phyloP scores from a whole-genome alignment of 2,329 filamentous ascomycete genomes.

The Purpureocillium lavendulum region DNA sequence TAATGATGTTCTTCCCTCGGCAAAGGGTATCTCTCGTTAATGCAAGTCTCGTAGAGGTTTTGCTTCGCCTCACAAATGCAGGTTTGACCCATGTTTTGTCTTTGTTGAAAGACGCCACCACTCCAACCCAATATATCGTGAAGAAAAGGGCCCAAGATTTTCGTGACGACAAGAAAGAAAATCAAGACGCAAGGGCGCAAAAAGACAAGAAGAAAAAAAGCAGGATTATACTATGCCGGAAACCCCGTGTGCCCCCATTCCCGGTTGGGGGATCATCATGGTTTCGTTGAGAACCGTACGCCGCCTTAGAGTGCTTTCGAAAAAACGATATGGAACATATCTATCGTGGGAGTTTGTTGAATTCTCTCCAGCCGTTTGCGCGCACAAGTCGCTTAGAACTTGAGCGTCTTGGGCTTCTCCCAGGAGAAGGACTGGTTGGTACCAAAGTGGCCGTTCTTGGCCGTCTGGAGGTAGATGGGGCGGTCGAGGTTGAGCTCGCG shows the following conservation, averaged over 20 bases:
- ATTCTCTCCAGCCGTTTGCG: slow-evolving; percentile 21
- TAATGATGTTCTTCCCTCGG: slow-evolving; percentile 18
- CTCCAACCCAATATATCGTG: slow-evolving; percentile 23
- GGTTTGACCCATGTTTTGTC: slow-evolving; percentile 24
- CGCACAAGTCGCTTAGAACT: slow-evolving; percentile 57
- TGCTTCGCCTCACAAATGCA: slow-evolving; percentile 29
- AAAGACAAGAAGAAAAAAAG: slow-evolving; percentile 6
- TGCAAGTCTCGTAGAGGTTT: slow-evolving; percentile 25
- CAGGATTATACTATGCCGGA: slow-evolving; percentile 18
- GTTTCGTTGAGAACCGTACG: slow-evolving; percentile 41
- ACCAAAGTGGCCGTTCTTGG: slow-evolving; percentile 98
- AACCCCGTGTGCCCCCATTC: slow-evolving; percentile 24
- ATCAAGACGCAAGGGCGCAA: slow-evolving; percentile 12
- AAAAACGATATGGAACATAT: slow-evolving; percentile 30
- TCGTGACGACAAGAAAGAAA: slow-evolving; percentile 10
- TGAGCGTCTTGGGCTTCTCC: slow-evolving; percentile 96
- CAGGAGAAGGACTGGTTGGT: slow-evolving; percentile 96
- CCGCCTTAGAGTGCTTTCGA: slow-evolving; percentile 23
- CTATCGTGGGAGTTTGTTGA: slow-evolving; percentile 30
- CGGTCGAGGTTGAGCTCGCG: slow-evolving; percentile 90
- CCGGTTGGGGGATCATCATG: slow-evolving; percentile 21
- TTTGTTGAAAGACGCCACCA: slow-evolving; percentile 41
- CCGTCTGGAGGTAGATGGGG: slow-evolving; percentile 96
- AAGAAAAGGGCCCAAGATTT: slow-evolving; percentile 15
- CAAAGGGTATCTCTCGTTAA: slow-evolving; percentile 29